Conservation (phyloP, 257 asterid genomes). For the Lavandula angustifolia region DNA sequence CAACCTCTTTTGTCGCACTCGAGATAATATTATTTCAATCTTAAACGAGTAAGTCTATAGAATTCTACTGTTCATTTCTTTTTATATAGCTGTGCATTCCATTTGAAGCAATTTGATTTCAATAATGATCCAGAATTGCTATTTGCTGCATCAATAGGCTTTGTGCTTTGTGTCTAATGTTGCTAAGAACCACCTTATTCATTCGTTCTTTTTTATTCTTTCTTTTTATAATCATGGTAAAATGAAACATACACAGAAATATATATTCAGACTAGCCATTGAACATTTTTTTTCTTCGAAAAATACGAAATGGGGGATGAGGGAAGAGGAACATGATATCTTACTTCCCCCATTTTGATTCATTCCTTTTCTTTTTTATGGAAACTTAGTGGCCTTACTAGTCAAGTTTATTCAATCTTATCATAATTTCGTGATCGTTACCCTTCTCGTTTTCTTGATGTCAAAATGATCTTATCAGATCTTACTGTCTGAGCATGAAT, state of each 20-base stretch:
- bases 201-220: constrained; percentile 14
- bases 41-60: constrained; percentile 62
- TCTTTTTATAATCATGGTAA: not conserved
- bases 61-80: not conserved
- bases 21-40: constrained; percentile 53
- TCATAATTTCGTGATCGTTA: not conserved
- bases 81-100: constrained; percentile 18
- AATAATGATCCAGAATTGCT: not conserved
- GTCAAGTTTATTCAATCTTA: not conserved
- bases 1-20: constrained; percentile 69
- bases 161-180: not conserved
- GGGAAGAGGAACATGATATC: not conserved
- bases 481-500: too few relatives aligned
- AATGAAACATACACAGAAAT: not conserved
- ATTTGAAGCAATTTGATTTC: constrained; percentile 18
- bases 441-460: not conserved
- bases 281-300: too few relatives aligned
- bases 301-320: not conserved
- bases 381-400: not conserved
- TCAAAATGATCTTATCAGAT: not conserved
- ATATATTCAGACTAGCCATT: too few relatives aligned
- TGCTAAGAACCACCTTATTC: constrained; percentile 3
- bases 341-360: constrained; percentile 6
- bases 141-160: constrained; percentile 17
- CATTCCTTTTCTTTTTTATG: not conserved